Evolutionary conservation across 305 asterid genomes (phyloP).

Genomic region (Euphrasia arctica): DNA sequence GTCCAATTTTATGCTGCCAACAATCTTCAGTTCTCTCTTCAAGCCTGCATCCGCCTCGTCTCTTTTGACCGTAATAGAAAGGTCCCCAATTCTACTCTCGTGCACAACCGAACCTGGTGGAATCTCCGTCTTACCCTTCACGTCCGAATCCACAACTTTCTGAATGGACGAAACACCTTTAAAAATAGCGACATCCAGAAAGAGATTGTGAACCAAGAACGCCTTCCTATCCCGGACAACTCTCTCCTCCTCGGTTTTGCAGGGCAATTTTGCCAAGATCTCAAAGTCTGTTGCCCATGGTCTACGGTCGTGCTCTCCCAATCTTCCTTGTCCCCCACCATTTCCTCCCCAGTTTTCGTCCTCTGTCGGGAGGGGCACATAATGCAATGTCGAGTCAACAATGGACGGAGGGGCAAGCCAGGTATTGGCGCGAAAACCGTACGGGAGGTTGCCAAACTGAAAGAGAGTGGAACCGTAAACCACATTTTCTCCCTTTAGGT

Average conservation of each 20-base stretch:
- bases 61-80: slow-evolving; percentile 62
- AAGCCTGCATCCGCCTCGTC: slow-evolving; percentile 60
- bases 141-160: slow-evolving; percentile 50
- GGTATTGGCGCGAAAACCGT: slow-evolving; percentile 96
- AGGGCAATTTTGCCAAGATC: slow-evolving; percentile 75
- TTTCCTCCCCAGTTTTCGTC: slow-evolving; percentile 95
- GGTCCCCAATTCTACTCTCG: slow-evolving; percentile 73
- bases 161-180: slow-evolving; percentile 89
- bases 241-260: slow-evolving; percentile 97
- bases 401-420: slow-evolving; percentile 95
- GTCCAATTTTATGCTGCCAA: slow-evolving; percentile 39
- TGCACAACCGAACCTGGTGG: slow-evolving; percentile 58
- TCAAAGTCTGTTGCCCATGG: slow-evolving; percentile 95
- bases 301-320: slow-evolving; percentile 77
- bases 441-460: slow-evolving; percentile 99
- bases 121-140: slow-evolving; percentile 34
- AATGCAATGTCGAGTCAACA: slow-evolving; percentile 46
- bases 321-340: slow-evolving; percentile 96
- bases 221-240: slow-evolving; percentile 95
- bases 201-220: slow-evolving; percentile 93
- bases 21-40: slow-evolving; percentile 55
- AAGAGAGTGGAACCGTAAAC: slow-evolving; percentile 25
- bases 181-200: slow-evolving; percentile 78
- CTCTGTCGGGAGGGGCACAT: slow-evolving; percentile 72
- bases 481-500: slow-evolving; percentile 34